These are phyloP conservation scores for Sporothrix curviconia DNA, from an alignment of 2,329 filamentous ascomycete species.

Conservation along the genomic window DNA sequence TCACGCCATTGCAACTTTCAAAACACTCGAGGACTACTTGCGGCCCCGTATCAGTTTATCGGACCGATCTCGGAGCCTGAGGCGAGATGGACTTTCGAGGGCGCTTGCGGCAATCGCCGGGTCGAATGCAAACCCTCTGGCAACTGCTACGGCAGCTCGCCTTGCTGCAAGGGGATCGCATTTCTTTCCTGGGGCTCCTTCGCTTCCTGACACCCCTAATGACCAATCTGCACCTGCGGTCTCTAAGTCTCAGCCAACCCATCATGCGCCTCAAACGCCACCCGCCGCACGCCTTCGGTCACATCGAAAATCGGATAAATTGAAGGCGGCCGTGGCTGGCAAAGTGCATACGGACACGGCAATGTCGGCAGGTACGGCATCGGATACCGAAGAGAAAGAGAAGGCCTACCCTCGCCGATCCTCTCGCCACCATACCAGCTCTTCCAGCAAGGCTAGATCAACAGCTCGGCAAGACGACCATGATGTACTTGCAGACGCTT, in stretches of 20 bases:
- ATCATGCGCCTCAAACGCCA: background rate
- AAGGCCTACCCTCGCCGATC: constrained; percentile 58
- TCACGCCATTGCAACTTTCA: constrained; percentile 96
- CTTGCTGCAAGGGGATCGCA: constrained; percentile 38
- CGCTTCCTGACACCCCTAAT: constrained; percentile 32
- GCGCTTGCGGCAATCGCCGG: constrained; percentile 69
- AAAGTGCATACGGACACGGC: constrained; percentile 26
- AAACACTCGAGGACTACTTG: constrained; percentile 90
- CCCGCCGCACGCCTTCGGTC: constrained; percentile 24
- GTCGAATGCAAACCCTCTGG: constrained; percentile 55
- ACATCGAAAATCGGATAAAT: constrained; percentile 39
- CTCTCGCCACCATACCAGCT: constrained; percentile 49
- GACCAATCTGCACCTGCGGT: constrained; percentile 23
- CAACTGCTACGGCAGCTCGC: constrained; percentile 38
- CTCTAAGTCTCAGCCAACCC: background rate
- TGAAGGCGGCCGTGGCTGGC: too few relatives aligned
- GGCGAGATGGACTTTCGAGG: constrained; percentile 56
- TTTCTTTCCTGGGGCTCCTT: constrained; percentile 20
- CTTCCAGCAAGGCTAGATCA: constrained; percentile 45
- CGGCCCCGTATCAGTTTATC: constrained; percentile 79
- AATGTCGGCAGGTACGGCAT: constrained; percentile 35
- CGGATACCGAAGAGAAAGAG: constrained; percentile 50
- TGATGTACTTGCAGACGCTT: constrained; percentile 59
- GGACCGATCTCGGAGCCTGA: constrained; percentile 61
- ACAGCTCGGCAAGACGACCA: constrained; percentile 49